phyloP scores from a whole-genome alignment of 1,139 yeast genomes.

The Kodamaea sp. region DNA sequence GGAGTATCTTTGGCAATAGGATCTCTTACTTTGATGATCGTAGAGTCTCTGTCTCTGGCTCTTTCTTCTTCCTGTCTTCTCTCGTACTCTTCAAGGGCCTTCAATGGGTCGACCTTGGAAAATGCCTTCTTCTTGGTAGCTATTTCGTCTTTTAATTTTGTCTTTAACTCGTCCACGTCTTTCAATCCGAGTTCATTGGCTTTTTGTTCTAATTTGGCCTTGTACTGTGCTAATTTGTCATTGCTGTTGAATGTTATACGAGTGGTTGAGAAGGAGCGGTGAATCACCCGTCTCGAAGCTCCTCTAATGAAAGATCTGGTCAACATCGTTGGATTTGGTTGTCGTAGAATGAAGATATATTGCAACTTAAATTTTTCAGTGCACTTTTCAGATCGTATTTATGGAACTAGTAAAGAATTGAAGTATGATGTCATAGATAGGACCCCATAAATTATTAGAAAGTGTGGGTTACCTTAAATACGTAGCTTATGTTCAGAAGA shows the following conservation, averaged over 20 bases:
- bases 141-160: conserved; percentile 61
- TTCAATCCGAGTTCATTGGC: conserved; percentile 40
- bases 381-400: conserved; percentile 6
- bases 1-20: conserved; percentile 51
- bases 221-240: conserved; percentile 21
- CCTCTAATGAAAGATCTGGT: conserved; percentile 5
- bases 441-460: too few relatives aligned
- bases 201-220: conserved; percentile 34
- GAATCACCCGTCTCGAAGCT: too few relatives aligned
- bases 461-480: too few relatives aligned
- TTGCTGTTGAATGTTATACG: conserved; percentile 5
- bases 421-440: too few relatives aligned
- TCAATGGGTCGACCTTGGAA: conserved; percentile 67
- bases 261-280: neutral
- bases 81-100: conserved; percentile 63
- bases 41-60: conserved; percentile 31
- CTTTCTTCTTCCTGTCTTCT: conserved; percentile 32
- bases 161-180: conserved; percentile 63
- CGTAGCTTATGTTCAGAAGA: too few relatives aligned
- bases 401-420: too few relatives aligned
- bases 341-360: neutral
- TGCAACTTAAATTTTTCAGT: neutral
- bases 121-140: conserved; percentile 56
- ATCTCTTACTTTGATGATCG: conserved; percentile 34
- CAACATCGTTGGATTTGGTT: conserved; percentile 3